Evolutionary conservation across 768 basidiomycete species (phyloP).

Genomic region (Pulveroboletus sp.): DNA sequence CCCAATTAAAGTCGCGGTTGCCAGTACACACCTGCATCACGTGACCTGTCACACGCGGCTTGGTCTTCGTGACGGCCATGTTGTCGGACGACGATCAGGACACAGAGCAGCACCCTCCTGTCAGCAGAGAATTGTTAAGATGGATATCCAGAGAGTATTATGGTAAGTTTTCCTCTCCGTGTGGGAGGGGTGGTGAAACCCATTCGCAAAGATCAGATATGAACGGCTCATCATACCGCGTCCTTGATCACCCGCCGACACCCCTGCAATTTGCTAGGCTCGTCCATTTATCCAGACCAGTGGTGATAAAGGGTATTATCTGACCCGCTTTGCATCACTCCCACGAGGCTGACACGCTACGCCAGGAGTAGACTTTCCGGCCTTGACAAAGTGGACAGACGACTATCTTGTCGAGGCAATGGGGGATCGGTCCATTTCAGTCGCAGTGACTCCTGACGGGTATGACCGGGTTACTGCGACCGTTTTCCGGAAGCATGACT

Average conservation of each 20-base stretch:
- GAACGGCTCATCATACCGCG: conserved; percentile 51
- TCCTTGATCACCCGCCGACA: conserved; percentile 54
- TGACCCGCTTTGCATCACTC: neutral
- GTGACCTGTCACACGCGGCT: conserved; percentile 21
- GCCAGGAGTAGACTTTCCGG: conserved; percentile 48
- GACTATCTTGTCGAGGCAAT: conserved; percentile 56
- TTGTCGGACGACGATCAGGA: conserved; percentile 5
- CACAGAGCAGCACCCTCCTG: conserved; percentile 9
- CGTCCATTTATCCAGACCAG: conserved; percentile 66
- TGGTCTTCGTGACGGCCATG: conserved; percentile 2
- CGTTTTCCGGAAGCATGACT: conserved; percentile 8
- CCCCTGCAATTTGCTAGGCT: conserved; percentile 67
- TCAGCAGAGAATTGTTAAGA: conserved; percentile 19
- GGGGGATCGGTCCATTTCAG: conserved; percentile 53
- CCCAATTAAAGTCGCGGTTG: neutral
- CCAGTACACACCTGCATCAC: conserved; percentile 16
- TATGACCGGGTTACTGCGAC: conserved; percentile 29
- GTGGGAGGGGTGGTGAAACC: neutral
- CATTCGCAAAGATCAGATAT: conserved; percentile 39
- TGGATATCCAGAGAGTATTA: conserved; percentile 40
- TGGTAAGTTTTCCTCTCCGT: conserved; percentile 15
- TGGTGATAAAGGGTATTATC: conserved; percentile 61
- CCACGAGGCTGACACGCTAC: neutral
- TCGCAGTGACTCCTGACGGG: conserved; percentile 86
- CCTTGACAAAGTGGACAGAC: conserved; percentile 57